These are phyloP conservation scores for Metarhizium robertsii DNA, from an alignment of 2,329 filamentous ascomycete genomes.

Conservation along the genomic window DNA sequence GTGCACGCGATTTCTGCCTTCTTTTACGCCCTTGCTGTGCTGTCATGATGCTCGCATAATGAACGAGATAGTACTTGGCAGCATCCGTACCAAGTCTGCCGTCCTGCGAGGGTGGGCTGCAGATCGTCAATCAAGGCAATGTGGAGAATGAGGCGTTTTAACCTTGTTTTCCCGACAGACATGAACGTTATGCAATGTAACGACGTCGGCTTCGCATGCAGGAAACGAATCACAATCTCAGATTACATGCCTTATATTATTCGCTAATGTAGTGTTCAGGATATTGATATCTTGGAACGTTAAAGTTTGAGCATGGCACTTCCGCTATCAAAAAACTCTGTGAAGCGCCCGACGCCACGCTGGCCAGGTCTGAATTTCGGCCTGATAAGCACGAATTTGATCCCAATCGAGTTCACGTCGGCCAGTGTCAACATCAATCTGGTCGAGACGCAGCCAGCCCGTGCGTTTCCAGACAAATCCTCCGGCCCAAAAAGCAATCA, in stretches of 20 bases:
- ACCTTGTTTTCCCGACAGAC: no score
- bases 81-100: no score
- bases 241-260: background rate
- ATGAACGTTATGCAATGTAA: no score
- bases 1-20: no score
- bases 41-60: no score
- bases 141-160: no score
- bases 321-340: conserved; percentile 5
- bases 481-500: conserved; percentile 42
- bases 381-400: conserved; percentile 9
- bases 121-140: background rate
- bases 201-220: conserved; percentile 16
- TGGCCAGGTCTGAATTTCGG: conserved; percentile 7
- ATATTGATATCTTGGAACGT: background rate
- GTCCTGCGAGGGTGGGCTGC: no score
- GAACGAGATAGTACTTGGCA: no score
- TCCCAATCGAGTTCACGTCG: conserved; percentile 7
- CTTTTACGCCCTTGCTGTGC: no score
- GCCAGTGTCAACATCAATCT: conserved; percentile 43
- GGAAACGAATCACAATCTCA: conserved; percentile 11
- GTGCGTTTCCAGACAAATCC: conserved; percentile 58
- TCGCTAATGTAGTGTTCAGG: background rate
- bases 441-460: conserved; percentile 45
- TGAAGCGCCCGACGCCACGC: conserved; percentile 9
- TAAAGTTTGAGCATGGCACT: background rate